These are phyloP conservation scores for Canariomyces notabilis DNA, from an alignment of 2,329 filamentous ascomycete genomes.

Conservation along the genomic window DNA sequence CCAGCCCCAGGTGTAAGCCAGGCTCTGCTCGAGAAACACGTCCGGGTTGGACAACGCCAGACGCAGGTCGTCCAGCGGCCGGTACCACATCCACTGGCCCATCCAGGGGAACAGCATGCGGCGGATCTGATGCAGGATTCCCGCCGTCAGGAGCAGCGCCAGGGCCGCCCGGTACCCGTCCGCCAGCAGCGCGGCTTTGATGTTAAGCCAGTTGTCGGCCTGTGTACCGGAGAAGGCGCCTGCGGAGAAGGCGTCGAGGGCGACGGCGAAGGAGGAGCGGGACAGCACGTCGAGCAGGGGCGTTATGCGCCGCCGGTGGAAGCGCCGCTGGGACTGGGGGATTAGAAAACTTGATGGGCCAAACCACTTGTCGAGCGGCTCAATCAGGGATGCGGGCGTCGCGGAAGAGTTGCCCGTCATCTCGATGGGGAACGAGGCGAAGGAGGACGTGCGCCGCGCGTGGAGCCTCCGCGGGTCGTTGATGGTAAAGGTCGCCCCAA, in stretches of 20 bases:
- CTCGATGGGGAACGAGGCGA: neutral
- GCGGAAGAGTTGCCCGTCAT: neutral
- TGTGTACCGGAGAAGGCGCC: conserved; percentile 4
- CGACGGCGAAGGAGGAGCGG: neutral
- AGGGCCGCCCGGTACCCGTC: conserved; percentile 25
- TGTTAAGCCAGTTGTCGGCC: conserved; percentile 7
- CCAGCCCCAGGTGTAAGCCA: conserved; percentile 19
- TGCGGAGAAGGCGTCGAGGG: conserved; percentile 4
- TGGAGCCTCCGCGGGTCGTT: conserved; percentile 12
- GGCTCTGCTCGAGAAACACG: conserved; percentile 30
- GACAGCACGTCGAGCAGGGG: neutral
- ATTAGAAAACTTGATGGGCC: neutral
- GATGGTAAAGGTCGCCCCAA: conserved; percentile 16
- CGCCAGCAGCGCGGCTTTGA: conserved; percentile 23
- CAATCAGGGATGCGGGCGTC: neutral
- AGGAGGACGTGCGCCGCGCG: conserved; percentile 8
- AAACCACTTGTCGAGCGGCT: neutral
- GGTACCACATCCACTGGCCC: conserved; percentile 28
- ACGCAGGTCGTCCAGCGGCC: conserved; percentile 33
- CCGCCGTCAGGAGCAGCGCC: conserved; percentile 31
- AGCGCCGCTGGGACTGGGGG: neutral
- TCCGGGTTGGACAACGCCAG: conserved; percentile 34
- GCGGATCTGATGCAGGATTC: conserved; percentile 37
- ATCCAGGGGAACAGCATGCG: conserved; percentile 30
- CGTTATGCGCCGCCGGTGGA: neutral